Percentiles rank a stretch among this genome's conserved stretches.
Evolutionary conservation across 78 protist species (phyloP).

Genomic region (Planoprotostelium fungivorum): DNA sequence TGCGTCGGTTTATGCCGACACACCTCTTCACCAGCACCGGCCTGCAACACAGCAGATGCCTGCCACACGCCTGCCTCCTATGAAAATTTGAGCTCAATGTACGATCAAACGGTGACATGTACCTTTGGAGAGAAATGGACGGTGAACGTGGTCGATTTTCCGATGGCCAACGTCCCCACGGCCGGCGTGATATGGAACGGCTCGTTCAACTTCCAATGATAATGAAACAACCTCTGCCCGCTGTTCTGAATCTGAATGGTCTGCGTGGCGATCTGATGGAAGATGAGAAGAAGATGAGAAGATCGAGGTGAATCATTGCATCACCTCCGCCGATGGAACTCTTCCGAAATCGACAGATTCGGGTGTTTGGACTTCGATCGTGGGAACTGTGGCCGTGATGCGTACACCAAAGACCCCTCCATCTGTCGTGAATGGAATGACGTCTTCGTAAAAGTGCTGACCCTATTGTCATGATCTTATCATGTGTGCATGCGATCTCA

Average conservation of each 20-base stretch:
- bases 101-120: not conserved
- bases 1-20: not conserved
- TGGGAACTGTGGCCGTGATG: not conserved
- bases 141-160: not conserved
- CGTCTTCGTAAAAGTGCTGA: not conserved
- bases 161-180: not conserved
- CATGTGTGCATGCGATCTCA: not conserved
- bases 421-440: not conserved
- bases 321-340: not conserved
- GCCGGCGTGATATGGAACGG: not conserved
- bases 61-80: not conserved
- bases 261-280: not conserved
- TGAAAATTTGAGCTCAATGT: not conserved
- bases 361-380: not conserved
- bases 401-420: not conserved
- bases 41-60: not conserved
- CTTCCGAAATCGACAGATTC: not conserved
- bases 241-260: not conserved
- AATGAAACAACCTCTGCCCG: not conserved
- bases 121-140: not conserved
- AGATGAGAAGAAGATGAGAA: too few relatives aligned
- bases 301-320: not conserved
- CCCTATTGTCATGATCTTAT: not conserved
- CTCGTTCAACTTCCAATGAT: not conserved
- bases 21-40: not conserved